Evolutionary conservation across 768 basidiomycete genomes (phyloP).

Genomic region (Calocybe cyanea): DNA sequence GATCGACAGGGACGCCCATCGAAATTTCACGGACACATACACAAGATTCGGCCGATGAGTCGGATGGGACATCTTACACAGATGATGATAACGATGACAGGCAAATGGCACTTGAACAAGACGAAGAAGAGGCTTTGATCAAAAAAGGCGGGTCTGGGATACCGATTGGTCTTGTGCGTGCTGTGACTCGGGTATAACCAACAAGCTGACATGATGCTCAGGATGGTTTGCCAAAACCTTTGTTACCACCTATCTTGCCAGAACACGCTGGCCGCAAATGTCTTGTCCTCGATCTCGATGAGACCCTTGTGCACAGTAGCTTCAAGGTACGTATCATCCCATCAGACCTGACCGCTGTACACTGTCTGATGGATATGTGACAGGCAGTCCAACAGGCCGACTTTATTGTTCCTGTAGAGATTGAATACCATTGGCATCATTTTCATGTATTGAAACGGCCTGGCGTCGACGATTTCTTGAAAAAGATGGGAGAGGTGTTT

Average conservation of each 20-base stretch:
- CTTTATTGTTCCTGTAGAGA: constrained; percentile 98
- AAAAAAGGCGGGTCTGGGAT: constrained; percentile 91
- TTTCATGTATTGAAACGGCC: constrained; percentile 99
- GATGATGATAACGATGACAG: constrained; percentile 59
- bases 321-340: constrained; percentile 71
- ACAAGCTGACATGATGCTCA: constrained; percentile 24
- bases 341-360: not conserved
- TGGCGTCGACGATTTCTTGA: constrained; percentile 94
- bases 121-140: constrained; percentile 87
- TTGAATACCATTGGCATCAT: constrained; percentile 97
- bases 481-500: constrained; percentile 97
- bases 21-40: constrained; percentile 33
- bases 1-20: constrained; percentile 55
- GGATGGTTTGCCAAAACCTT: constrained; percentile 83
- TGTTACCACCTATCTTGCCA: constrained; percentile 78
- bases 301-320: constrained; percentile 96
- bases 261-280: constrained; percentile 92
- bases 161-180: constrained; percentile 82
- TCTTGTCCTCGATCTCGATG: constrained; percentile 93
- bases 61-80: constrained; percentile 61
- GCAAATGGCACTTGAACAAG: constrained; percentile 59
- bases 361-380: constrained; percentile 5
- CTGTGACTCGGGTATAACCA: not conserved
- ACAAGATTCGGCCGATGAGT: constrained; percentile 46
- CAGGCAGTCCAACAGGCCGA: constrained; percentile 92